Base-by-base conservation (phyloP, 306 rosid species). In the Vicia sativa region DNA sequence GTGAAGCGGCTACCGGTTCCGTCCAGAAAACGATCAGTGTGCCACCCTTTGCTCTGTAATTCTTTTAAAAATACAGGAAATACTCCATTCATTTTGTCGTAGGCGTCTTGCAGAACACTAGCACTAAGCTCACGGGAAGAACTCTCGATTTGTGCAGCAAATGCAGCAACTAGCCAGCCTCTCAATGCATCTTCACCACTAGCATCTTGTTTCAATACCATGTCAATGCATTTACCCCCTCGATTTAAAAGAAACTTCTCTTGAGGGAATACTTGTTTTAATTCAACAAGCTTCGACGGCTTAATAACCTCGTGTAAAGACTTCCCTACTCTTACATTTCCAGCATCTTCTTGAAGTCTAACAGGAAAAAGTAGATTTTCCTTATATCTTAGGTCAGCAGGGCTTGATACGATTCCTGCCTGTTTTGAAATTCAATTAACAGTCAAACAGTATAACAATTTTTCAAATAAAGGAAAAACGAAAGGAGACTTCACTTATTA, bases 81-180 rank as follows among this genome's bases (percentile, higher is more conserved):
- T 9, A 85, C 81, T 10, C 77, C 80, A 46, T 85, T 86, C 96
- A 90, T 86, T 81, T 83, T 92, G 74, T 83, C 75, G 1, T 87
- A 87, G 38, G 98, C 96, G 11, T 86, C 93, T 19, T 71, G 71
- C 65, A 92, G 52, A 38, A 73, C 79, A 48, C 50, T 58, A 25
- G 61, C 67, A 29, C 79, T 68, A 19, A 84, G 80, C 71, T 80
- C 86, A 37, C 23, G 75, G 68, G 81, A 78, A 54, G 81, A 77
- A 67, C 50, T 85, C 62, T 70, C 68, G 52, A 49, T 68, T 38
- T 78, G 75, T 44, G 80, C 74, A 31, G 96, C 83, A 73, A 84
- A 89, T 48, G 93, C 90, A 70, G 98, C 96, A 55, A 92, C 96
- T 53, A 92, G 86, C 96, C 96, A 92, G 56, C 98, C 98, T 74